Base-by-base conservation (phyloP, 768 basidiomycete genomes). In the Steccherinum ochraceum region DNA sequence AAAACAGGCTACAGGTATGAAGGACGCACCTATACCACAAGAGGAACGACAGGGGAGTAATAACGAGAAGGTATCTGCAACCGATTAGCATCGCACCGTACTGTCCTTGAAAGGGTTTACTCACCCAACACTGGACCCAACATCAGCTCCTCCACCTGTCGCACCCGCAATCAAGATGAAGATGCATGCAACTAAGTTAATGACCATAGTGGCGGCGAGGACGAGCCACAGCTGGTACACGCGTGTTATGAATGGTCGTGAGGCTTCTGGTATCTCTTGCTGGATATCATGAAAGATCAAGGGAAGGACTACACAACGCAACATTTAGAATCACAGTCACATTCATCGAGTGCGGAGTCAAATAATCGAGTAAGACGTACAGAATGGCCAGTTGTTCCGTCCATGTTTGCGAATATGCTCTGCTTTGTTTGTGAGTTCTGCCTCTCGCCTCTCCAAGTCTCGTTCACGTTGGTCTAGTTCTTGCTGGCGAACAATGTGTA, bases 141-240 rank as follows among this genome's bases (percentile, higher is more conserved):
- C 71, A 66, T 92, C 90, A 54, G 83, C 77, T 53, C 83, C 86
- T 46, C 86, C 89, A 58, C 89, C 84, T 40, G 71, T 67, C 45
- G 81, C 78, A 50, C 93, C 93, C 4, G 85, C 76, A 44, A 89
- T 72, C 57, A 97, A 79, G 56, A 97, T 74, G 61, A 89, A 79
- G 62, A 98, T 85, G 66, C 89, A 94, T 23, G 89, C 88, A 48
- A 97, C 74, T 72, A 96, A 78, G 73, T 99, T 99, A 63, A 97
- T 56, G 62, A 94, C 67, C 47, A 98, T 74, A 5, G 93, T 93
- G 35, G 69, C 78, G 20, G 84, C 61, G 20, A 99, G 86, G 55
- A 93, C 83, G 41, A 98, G 84, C 96, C 96, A 99, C 60, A 98
- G 78, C 62, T 91, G 85, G 65, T 89, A 98, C 53, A 99, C 70